A percentile compares a stretch with the other conserved stretches of the same genome.
phyloP scores from a whole-genome alignment of 2,329 filamentous ascomycete genomes.

The Parascedosporium putredinis region DNA sequence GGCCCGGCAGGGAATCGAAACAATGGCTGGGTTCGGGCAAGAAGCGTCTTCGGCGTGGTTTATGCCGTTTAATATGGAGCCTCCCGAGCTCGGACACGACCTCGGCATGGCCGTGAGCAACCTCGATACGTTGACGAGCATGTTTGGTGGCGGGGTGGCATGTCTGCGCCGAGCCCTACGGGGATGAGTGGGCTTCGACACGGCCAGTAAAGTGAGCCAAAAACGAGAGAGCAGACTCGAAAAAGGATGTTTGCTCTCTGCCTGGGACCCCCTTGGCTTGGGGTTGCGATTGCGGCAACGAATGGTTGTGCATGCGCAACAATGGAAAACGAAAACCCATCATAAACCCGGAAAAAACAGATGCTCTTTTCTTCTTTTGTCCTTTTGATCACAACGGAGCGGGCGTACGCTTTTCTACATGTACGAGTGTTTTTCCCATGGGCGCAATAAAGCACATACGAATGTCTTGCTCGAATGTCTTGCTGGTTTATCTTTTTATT shows the following conservation, averaged over 20 bases:
- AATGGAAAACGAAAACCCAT: too few species aligned
- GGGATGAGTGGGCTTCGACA: slow-evolving; percentile 21
- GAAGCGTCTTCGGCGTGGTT: slow-evolving; percentile 69
- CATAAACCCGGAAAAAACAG: too few species aligned
- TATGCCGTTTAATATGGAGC: slow-evolving; percentile 85
- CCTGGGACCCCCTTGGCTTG: too few species aligned
- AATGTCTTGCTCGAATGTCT: too few species aligned
- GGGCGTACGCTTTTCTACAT: too few species aligned
- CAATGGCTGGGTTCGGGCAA: slow-evolving; percentile 16
- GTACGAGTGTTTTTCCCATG: too few species aligned
- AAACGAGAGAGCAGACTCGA: too few species aligned
- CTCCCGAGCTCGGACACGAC: slow-evolving; percentile 49
- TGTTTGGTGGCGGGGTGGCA: slow-evolving; percentile 34
- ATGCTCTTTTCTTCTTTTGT: neutral
- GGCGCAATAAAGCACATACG: neutral
- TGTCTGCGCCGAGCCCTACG: slow-evolving; percentile 24
- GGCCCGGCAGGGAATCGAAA: neutral
- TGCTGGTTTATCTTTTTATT: too few species aligned
- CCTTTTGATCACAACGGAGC: neutral
- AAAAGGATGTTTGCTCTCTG: too few species aligned
- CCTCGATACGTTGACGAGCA: slow-evolving; percentile 37
- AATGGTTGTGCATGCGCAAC: too few species aligned
- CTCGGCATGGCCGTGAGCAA: slow-evolving; percentile 29
- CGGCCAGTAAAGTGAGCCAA: slow-evolving; percentile 1
- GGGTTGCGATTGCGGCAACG: too few species aligned